phyloP scores from a whole-genome alignment of 2,329 filamentous ascomycete genomes.

The Curvularia sp. region DNA sequence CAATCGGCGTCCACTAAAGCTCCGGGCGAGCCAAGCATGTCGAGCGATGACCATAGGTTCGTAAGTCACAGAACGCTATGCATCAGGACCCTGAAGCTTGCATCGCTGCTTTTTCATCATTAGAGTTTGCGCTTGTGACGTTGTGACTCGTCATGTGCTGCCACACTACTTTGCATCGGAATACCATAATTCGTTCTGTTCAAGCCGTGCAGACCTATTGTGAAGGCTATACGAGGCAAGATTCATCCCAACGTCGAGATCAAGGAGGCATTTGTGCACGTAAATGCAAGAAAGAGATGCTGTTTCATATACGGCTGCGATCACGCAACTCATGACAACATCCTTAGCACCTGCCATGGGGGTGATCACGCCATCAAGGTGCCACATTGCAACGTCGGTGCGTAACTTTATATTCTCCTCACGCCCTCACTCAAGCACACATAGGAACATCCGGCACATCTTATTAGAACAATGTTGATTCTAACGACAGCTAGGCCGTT shows the following conservation, averaged over 20 bases:
- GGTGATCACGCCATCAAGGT: slow-evolving; percentile 31
- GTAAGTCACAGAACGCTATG: background rate
- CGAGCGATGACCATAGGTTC: background rate
- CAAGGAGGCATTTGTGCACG: background rate
- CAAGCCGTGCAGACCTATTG: background rate
- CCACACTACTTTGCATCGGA: background rate
- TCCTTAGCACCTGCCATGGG: background rate
- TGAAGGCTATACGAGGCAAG: too few relatives aligned
- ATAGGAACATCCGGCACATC: background rate
- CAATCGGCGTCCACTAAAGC: slow-evolving; percentile 25
- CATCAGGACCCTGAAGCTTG: background rate
- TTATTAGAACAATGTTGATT: slow-evolving; percentile 10
- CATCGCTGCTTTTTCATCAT: background rate
- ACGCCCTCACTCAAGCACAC: background rate
- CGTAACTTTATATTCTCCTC: background rate
- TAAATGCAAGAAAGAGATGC: background rate
- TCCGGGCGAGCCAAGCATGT: slow-evolving; percentile 1
- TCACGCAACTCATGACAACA: background rate
- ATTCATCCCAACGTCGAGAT: too few relatives aligned
- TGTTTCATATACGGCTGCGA: background rate
- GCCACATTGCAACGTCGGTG: slow-evolving; percentile 5
- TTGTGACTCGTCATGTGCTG: background rate
- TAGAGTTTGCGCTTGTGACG: background rate
- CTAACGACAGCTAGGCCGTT: slow-evolving; percentile 2
- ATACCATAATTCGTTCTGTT: background rate